Evolutionary conservation across 1,284 basidiomycete species (phyloP), one percentile per base, ranked within the genome.

Genomic region (Ustilago cynodontis): DNA sequence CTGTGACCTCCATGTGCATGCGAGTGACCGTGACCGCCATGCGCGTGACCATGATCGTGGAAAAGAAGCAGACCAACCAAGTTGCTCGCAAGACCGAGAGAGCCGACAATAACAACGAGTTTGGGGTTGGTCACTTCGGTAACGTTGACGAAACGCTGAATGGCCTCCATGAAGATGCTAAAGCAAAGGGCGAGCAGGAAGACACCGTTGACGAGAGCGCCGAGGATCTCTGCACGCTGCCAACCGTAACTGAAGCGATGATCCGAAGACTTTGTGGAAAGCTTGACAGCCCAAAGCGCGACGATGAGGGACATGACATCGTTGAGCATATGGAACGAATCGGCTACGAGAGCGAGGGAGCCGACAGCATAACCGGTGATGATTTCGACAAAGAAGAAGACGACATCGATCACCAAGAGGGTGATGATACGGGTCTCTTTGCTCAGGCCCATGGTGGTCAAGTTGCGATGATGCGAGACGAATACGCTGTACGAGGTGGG

Each of bases 221-320:
- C 84, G 9, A 99, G 90, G 71, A 99, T 97, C 86, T 99, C 97
- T n/a, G 97, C 97, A 65, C 97, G 90, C 87, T 99, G 96, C 95
- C 95, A 98, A 22, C 94, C 94, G 84, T 96, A 97, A 2, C 93
- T 93, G 86, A 94, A 95, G 45, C 91, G 90, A 49, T 86, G 82
- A 35, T 87, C 86, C 0, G 85, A 87, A 28, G 91, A 90, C n/a
- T 73, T 71, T 13, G 72, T 74, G 24, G 72, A 71, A 26, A 74
- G 71, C 59, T 93, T 95, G 88, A 99, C 97, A 14, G 97, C 96
- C 87, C 98, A 98, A 2, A 99, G 90, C 1, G 95, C 96, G 58
- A 99, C 95, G 63, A 96, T 86, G 71, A 99, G 88, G 82, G 95
- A 97, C 90, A 97, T 91, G 73, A 99, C 94, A 73, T 85, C 84